Conservation (phyloP, 148 eudicot species). For the Rhododendron kiyosumense region DNA sequence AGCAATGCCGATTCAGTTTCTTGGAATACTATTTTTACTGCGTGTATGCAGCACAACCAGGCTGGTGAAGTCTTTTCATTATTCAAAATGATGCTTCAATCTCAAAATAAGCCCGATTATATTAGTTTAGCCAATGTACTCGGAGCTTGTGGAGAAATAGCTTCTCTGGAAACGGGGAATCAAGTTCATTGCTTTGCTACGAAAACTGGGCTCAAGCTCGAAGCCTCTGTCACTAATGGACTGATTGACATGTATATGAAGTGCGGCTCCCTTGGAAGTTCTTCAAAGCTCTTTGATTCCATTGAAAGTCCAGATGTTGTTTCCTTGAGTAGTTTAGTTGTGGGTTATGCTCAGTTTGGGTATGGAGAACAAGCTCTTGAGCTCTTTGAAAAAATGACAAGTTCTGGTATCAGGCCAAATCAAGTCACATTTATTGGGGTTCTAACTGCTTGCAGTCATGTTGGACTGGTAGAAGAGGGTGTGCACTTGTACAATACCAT, state of each 20-base stretch:
- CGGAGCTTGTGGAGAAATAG: slow-evolving; percentile 30
- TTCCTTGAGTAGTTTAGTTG: slow-evolving; percentile 41
- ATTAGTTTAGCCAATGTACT: slow-evolving; percentile 22
- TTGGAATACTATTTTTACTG: slow-evolving; percentile 38
- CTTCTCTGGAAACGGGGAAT: slow-evolving; percentile 37
- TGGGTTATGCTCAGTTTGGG: slow-evolving; percentile 42
- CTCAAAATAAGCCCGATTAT: slow-evolving; percentile 24
- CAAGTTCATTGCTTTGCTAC: slow-evolving; percentile 25
- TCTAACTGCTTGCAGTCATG: slow-evolving; percentile 40
- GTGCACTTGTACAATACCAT: slow-evolving; percentile 24
- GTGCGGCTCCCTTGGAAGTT: slow-evolving; percentile 30
- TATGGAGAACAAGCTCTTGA: slow-evolving; percentile 37
- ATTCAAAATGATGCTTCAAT: slow-evolving; percentile 28
- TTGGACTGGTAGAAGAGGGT: slow-evolving; percentile 40
- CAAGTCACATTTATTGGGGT: slow-evolving; percentile 37
- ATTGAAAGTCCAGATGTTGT: slow-evolving; percentile 32
- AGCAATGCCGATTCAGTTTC: slow-evolving; percentile 30
- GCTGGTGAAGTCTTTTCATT: slow-evolving; percentile 24
- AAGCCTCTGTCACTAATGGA: slow-evolving; percentile 25
- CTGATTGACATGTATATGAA: slow-evolving; percentile 38
- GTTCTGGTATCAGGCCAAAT: slow-evolving; percentile 25
- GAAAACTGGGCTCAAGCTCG: slow-evolving; percentile 24
- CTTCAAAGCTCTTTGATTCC: slow-evolving; percentile 27
- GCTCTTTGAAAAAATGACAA: slow-evolving; percentile 29
- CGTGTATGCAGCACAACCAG: slow-evolving; percentile 24